Evolutionary conservation across 306 rosid species (phyloP), one percentile per base, ranked within the genome.

Genomic region (Inga leiocalycina): DNA sequence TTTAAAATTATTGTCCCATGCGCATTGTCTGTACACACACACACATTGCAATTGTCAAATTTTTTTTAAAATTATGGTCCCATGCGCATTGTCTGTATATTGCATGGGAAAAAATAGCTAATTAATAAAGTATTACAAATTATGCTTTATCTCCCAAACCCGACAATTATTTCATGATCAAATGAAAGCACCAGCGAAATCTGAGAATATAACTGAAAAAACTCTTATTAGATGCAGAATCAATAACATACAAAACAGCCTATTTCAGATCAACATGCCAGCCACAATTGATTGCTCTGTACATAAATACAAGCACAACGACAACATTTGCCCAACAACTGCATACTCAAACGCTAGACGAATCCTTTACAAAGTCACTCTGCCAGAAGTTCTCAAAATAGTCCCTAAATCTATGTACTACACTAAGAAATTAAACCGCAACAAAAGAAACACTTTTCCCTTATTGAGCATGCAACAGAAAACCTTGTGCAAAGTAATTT

Each of bases 361-460:
- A 80, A 84, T 78, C 83, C 88, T 90, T 89, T 91, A 91, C 92
- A 94, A 83, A 82, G 83, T 61, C 81, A 81, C 77, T 76, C 85
- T 85, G 85, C 88, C 76, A 74, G 12, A 83, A 44, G 82, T 74
- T 51, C 69, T 66, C 45, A 84, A 75, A 76, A 78, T 76, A 83
- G 86, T 83, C 85, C 87, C 89, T 80, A 44, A 70, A 83, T 80
- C 66, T 68, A 82, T 87, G 80, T 80, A 82, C 87, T 76, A 74
- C 68, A 81, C 86, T 65, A 84, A 44, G 71, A 51, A 39, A 85
- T 79, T 79, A 85, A 88, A 81, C 81, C 79, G 71, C 81, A 88
- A 88, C 59, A 24, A 84, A 66, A 83, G 61, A 41, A 70, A 64
- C 39, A 6, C 14, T 22, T 41, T 44, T 71, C n/a, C 46, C 27